These are phyloP conservation scores for Chrysoporthe deuterocubensis DNA, from an alignment of 2,329 filamentous ascomycete genomes.

Conservation along the genomic window DNA sequence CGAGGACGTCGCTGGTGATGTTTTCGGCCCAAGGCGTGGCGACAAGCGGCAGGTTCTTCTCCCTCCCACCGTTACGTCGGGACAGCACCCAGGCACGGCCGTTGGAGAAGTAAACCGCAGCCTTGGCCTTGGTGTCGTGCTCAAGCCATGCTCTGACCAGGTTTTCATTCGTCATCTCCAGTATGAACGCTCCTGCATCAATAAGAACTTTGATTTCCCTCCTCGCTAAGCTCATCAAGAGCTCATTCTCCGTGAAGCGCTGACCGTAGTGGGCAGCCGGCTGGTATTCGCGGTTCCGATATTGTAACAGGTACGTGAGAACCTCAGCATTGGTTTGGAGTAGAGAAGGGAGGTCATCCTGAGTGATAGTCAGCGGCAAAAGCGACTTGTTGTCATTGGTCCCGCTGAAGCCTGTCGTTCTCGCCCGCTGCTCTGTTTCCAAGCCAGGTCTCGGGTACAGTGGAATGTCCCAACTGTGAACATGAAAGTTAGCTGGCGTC, in stretches of 20 bases:
- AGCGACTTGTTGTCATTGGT: conserved; percentile 68
- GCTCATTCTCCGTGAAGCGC: conserved; percentile 46
- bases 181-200: conserved; percentile 66
- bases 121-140: conserved; percentile 47
- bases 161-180: conserved; percentile 61
- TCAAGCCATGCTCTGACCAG: conserved; percentile 57
- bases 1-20: conserved; percentile 51
- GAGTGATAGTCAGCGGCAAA: conserved; percentile 64
- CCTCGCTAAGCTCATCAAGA: conserved; percentile 47
- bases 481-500: neutral
- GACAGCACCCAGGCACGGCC: neutral
- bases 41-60: conserved; percentile 48
- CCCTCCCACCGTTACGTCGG: conserved; percentile 37
- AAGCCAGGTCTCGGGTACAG: conserved; percentile 39
- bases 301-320: conserved; percentile 58
- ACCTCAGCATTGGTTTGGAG: conserved; percentile 68
- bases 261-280: conserved; percentile 38
- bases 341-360: conserved; percentile 61
- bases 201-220: conserved; percentile 58
- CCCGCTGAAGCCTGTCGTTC: conserved; percentile 69
- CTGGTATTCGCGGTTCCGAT: conserved; percentile 53
- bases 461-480: conserved; percentile 64
- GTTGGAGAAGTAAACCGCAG: conserved; percentile 56
- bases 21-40: conserved; percentile 59
- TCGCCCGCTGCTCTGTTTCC: conserved; percentile 33